Evolutionary conservation across 2,329 filamentous ascomycete species (phyloP).

Genomic region (Emergomyces pasteurianus): DNA sequence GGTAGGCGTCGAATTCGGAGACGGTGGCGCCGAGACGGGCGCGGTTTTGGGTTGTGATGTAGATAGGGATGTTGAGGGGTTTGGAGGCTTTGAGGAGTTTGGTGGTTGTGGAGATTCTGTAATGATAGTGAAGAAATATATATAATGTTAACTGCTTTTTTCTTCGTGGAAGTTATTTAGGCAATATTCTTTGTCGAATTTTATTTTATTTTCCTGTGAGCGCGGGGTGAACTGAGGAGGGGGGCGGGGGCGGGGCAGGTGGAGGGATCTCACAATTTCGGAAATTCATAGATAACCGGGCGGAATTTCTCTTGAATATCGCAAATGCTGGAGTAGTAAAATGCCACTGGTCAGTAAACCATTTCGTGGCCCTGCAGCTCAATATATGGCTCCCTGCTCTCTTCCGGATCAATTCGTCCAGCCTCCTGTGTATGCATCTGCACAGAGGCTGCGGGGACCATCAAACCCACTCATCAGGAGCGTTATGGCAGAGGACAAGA

Average conservation of each 20-base stretch:
- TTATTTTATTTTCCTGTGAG: background rate
- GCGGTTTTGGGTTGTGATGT: slow-evolving; percentile 75
- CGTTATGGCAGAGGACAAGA: too few relatives aligned
- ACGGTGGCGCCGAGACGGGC: slow-evolving; percentile 70
- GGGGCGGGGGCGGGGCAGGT: background rate
- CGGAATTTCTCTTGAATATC: slow-evolving; percentile 93
- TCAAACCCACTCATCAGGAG: background rate
- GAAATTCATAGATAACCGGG: slow-evolving; percentile 68
- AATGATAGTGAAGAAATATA: slow-evolving; percentile 4
- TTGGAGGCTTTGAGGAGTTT: slow-evolving; percentile 54
- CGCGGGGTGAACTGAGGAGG: background rate
- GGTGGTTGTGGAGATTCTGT: slow-evolving; percentile 51
- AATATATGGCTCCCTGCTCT: background rate
- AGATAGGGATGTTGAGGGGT: slow-evolving; percentile 54
- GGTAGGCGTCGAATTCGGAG: slow-evolving; percentile 51
- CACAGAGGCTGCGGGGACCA: background rate
- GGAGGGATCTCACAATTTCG: slow-evolving; percentile 56
- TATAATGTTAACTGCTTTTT: too few relatives aligned
- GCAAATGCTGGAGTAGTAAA: slow-evolving; percentile 55
- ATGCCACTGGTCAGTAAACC: background rate
- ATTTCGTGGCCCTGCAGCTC: background rate
- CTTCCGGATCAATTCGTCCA: background rate
- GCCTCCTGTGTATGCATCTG: background rate
- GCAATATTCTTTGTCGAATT: too few relatives aligned
- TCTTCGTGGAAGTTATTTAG: too few relatives aligned